phyloP scores from a whole-genome alignment of 176 grass and related monocot species.

The Juncus inflexus region DNA sequence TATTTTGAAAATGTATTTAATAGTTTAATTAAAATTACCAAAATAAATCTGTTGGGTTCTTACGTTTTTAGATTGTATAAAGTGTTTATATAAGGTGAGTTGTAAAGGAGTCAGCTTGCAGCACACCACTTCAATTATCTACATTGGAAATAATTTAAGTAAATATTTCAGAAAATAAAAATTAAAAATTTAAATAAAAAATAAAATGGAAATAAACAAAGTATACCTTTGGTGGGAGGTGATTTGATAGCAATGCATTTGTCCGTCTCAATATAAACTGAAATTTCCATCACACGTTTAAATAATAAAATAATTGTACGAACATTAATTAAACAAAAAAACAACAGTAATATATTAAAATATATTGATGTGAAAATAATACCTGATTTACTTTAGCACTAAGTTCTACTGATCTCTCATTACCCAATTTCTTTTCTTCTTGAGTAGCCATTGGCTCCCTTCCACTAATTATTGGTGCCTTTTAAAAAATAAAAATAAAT shows the following conservation, averaged over 20 bases:
- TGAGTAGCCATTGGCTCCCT: conserved; percentile 69
- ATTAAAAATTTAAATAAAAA: neutral
- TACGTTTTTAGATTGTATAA: conserved; percentile 98
- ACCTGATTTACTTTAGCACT: conserved; percentile 95
- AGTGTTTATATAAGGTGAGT: conserved; percentile 80
- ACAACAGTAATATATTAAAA: neutral
- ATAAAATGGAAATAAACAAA: neutral
- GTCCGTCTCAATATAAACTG: conserved; percentile 98
- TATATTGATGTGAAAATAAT: conserved; percentile 24
- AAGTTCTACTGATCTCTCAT: conserved; percentile 82
- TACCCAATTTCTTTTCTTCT: conserved; percentile 83
- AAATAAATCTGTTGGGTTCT: conserved; percentile 31
- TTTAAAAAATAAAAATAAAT: conserved; percentile 22
- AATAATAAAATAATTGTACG: conserved; percentile 22
- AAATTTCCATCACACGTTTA: conserved; percentile 16
- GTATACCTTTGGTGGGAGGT: conserved; percentile 93
- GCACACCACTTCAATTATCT: conserved; percentile 97
- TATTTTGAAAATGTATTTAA: conserved; percentile 25
- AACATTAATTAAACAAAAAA: neutral
- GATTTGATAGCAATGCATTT: conserved; percentile 88
- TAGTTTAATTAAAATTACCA: neutral
- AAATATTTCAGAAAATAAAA: conserved; percentile 24
- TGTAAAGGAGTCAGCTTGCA: conserved; percentile 91
- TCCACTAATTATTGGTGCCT: conserved; percentile 83
- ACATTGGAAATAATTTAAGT: conserved; percentile 27